Base-by-base conservation (phyloP, 1,284 basidiomycete species). In the Moesziomyces sp. region DNA sequence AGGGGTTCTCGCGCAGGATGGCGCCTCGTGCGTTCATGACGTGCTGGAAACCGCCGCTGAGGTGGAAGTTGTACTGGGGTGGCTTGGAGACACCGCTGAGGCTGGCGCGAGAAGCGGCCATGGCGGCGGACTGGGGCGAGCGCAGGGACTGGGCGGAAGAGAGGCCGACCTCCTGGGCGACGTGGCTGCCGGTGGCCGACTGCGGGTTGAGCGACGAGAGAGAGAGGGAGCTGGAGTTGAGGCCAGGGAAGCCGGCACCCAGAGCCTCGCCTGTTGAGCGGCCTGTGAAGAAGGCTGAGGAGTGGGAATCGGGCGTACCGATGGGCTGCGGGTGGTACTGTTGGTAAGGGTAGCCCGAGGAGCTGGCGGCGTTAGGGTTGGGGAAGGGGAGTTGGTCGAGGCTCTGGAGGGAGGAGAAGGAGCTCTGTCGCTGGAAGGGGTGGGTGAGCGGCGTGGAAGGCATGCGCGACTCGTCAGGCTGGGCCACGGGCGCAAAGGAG, bases 1-100 rank as follows among this genome's bases (percentile, higher is more conserved):
- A 89, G 4, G 94, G 94, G 79, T 91, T 91, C 78, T 95, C 93
- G 75, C 95, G 92, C 66, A 97, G 85, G 64, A 97, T 90, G 87
- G 92, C 89, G 19, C 93, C 94, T 52, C 94, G 88, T 50, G 94
- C 91, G 58, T 90, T 88, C 90, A 97, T 92, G 75, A 97, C 96
- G 84, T 95, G 92, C 82, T 93, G 92, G 86, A 94, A 94, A 26
- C 90, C 89, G 49, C 95, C 95, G 64, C 92, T 93, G 74, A 97
- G 88, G 84, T 94, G 90, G 82, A 97, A 95, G 85, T 94, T 94
- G 76, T 80, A 85, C 43, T 74, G 74, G 8, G 74, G 71, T 19
- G 55, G 64, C 58, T 70, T 66, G 51, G 50, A 42, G 21, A 44
- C 54, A 24, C 58, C 58, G 63, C 61, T 64, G 28, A 64, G 51